Base-by-base conservation (phyloP, 371 early-diverging fungal species). In the Mortierella polycephala region DNA sequence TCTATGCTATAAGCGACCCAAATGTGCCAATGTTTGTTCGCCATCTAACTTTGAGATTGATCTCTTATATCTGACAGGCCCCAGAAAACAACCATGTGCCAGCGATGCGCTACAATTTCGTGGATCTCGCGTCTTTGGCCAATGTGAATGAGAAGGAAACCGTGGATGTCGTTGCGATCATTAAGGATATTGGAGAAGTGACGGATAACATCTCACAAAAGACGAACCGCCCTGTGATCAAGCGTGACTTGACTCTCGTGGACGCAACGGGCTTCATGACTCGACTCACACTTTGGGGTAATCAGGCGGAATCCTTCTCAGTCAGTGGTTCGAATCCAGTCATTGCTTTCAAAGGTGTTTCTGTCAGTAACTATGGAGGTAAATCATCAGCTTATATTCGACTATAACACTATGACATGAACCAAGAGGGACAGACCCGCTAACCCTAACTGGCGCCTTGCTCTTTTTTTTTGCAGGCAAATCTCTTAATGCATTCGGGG, bases 211-310 rank as follows among this genome's bases (percentile, higher is more conserved):
- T 91, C 12, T 71, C 94, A 39, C 94, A 92, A 76, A 83, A 86
- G 20, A 89, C 91, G 13, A 86, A 90, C 49, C 86, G 82, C 60
- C 90, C 90, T 49, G 93, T 94, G 83, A 82, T 84, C 60, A 99
- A 97, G 82, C 90, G 98, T 55, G 98, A 98, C 7, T 30, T 98
- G 52, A 83, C 83, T 0, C 65, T 99, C 47, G 96, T 92, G 0
- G 99, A 99, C 81, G 86, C 89, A 50, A 87, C 90, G 21, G 85
- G 82, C 14, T 92, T 82, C 59, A 82, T 86, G n/a, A 90, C 96
- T 30, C 86, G 92, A 7, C 56, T 94, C 37, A 98, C 99, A 9
- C 83, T 99, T 51, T 99, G 99, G 98, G 98, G 94, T 45, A 62
- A 84, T 8, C 85, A 87, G 18, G 99, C 98, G 0, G 91, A 94